Evolutionary conservation across 2,329 filamentous ascomycete genomes (phyloP).

Genomic region (Alternaria angustiovoidea): DNA sequence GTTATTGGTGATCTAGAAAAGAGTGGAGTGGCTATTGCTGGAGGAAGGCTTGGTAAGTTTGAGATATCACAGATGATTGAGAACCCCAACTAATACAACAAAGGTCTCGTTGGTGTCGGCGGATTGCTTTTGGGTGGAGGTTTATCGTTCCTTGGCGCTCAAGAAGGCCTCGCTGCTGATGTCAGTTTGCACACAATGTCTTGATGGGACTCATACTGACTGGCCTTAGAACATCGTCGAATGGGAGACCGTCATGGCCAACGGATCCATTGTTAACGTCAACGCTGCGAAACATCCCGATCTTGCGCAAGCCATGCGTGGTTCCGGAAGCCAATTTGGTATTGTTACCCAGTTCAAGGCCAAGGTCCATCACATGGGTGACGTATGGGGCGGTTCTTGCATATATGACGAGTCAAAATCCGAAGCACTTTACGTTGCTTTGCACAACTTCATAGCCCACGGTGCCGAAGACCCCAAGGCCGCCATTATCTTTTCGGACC

Average conservation of each 20-base stretch:
- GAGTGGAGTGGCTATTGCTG: slow-evolving; percentile 46
- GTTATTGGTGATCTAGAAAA: slow-evolving; percentile 47
- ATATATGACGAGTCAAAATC: slow-evolving; percentile 42
- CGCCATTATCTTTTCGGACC: slow-evolving; percentile 32
- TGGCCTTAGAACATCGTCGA: slow-evolving; percentile 36
- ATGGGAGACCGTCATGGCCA: slow-evolving; percentile 44
- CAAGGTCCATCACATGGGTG: slow-evolving; percentile 33
- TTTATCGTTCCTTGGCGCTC: slow-evolving; percentile 34
- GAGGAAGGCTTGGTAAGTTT: slow-evolving; percentile 31
- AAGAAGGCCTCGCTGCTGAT: slow-evolving; percentile 39
- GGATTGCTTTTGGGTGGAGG: slow-evolving; percentile 31
- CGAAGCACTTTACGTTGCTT: slow-evolving; percentile 41
- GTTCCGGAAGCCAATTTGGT: slow-evolving; percentile 39
- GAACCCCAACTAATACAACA: slow-evolving; percentile 1
- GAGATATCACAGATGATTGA: neutral
- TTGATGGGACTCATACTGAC: neutral
- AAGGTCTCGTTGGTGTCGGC: slow-evolving; percentile 34
- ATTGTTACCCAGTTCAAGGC: slow-evolving; percentile 37
- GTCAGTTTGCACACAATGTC: slow-evolving; percentile 12
- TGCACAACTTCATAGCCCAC: slow-evolving; percentile 44
- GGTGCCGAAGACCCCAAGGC: slow-evolving; percentile 36
- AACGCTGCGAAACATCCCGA: slow-evolving; percentile 38
- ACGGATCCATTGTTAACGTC: slow-evolving; percentile 39
- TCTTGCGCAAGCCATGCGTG: slow-evolving; percentile 46
- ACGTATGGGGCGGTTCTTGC: slow-evolving; percentile 52